Conservation (phyloP, 352 stramenopile genomes). For the Elongisporangium senticosum region DNA sequence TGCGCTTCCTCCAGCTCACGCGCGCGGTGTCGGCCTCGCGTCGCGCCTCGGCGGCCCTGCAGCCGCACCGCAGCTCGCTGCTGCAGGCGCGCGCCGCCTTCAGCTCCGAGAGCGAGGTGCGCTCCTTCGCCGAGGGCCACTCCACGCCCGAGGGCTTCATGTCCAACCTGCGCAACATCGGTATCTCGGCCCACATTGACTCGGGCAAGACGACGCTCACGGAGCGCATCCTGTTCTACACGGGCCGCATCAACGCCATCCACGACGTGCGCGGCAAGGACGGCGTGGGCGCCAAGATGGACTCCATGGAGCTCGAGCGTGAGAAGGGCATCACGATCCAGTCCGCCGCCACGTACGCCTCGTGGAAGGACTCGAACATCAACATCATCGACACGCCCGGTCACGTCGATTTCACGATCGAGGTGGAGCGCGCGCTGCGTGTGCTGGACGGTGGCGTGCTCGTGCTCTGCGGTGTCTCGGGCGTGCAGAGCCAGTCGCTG, state of each 20-base stretch:
- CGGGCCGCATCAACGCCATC: conserved; percentile 95
- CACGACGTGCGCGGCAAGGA: conserved; percentile 97
- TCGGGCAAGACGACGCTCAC: conserved; percentile 99
- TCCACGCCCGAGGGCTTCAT: conserved; percentile 70
- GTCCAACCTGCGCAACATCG: conserved; percentile 91
- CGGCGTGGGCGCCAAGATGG: conserved; percentile 98
- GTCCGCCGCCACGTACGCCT: conserved; percentile 96
- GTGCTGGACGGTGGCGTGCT: conserved; percentile 98
- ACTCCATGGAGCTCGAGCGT: conserved; percentile 99
- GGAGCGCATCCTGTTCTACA: conserved; percentile 99
- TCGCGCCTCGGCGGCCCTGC: conserved; percentile 16
- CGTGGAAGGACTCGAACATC: conserved; percentile 95
- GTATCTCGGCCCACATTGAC: conserved; percentile 96
- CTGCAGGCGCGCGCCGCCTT: conserved; percentile 20
- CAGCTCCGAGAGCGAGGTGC: conserved; percentile 20
- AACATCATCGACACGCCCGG: conserved; percentile 99
- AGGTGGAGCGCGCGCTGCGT: conserved; percentile 96
- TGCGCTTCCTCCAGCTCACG: conserved; percentile 59
- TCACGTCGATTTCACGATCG: conserved; percentile 99
- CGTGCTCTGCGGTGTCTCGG: conserved; percentile 88
- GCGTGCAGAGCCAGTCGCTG: conserved; percentile 97
- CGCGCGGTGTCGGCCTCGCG: conserved; percentile 25
- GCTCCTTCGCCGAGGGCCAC: conserved; percentile 35
- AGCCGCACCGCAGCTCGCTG: conserved; percentile 15
- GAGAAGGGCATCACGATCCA: conserved; percentile 99